Evolutionary conservation across 2,329 filamentous ascomycete genomes (phyloP).

Genomic region (Endocalyx cinctus): DNA sequence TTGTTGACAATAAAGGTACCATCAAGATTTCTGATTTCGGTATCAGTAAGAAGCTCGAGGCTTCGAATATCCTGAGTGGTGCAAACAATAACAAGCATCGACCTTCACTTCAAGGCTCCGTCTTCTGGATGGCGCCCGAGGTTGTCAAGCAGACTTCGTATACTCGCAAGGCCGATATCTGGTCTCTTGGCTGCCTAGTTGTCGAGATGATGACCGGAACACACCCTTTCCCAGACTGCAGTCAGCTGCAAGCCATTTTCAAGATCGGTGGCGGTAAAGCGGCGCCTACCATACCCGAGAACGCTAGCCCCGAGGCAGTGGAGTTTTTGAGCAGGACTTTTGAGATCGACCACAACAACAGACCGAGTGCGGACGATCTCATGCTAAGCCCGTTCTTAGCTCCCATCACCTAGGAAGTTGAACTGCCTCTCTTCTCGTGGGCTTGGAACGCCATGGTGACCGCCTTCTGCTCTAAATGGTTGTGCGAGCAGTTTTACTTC

Average conservation of each 20-base stretch:
- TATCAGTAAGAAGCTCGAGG: slow-evolving; percentile 96
- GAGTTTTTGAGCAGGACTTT: slow-evolving; percentile 85
- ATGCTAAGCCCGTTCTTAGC: slow-evolving; percentile 78
- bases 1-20: slow-evolving; percentile 97
- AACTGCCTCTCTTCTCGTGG: slow-evolving; percentile 16
- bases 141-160: slow-evolving; percentile 97
- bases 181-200: slow-evolving; percentile 92
- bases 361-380: slow-evolving; percentile 88
- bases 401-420: slow-evolving; percentile 53
- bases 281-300: slow-evolving; percentile 81
- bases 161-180: slow-evolving; percentile 97
- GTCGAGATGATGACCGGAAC: slow-evolving; percentile 99
- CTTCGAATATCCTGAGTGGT: slow-evolving; percentile 72
- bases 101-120: slow-evolving; percentile 86
- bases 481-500: too few species aligned
- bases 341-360: slow-evolving; percentile 88
- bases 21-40: slow-evolving; percentile 99
- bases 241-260: slow-evolving; percentile 96
- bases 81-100: slow-evolving; percentile 64
- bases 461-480: not conserved
- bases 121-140: slow-evolving; percentile 99
- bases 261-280: slow-evolving; percentile 90
- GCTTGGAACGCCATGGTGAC: slow-evolving; percentile 14
- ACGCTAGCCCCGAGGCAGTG: slow-evolving; percentile 78
- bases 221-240: slow-evolving; percentile 95